Evolutionary conservation across 345 rosid species (phyloP), one percentile per base, ranked within the genome.

Genomic region (Rhizophora mangle): DNA sequence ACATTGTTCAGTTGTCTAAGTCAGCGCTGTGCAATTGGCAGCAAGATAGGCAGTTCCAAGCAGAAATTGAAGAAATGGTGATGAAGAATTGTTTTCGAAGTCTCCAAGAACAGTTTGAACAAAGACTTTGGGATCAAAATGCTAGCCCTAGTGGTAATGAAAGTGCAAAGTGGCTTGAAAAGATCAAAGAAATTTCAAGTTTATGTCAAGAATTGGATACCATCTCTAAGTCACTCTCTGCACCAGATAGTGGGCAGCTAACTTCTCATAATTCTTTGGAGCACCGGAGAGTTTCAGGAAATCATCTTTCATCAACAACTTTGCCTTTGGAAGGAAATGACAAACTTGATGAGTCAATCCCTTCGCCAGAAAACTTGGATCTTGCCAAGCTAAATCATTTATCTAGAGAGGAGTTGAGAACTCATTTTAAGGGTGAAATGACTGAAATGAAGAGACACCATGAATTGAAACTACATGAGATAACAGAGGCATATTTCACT

Each of bases 391-490:
- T 92, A 27, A 79, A 34, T 27, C 85, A 84, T 80, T 64, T 89
- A 75, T 1, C 69, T 22, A 73, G 6, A 8, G 94, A 85, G 6
- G 81, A 81, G 2, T 57, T 95, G 74, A 76, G 85, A 59, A 58
- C 0, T 31, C 79, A 85, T 85, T 82, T 83, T 64, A 90, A 86
- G 79, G 47, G 55, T 22, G 96, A 90, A 85, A 87, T 95, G 89
- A 82, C 69, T 62, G 82, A 86, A 83, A 87, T 92, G 96, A 95
- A 90, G 84, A 87, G 89, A 78, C 67, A 80, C 77, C 86, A 86
- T 72, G 98, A 92, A 65, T 82, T 79, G 43, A 37, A 72, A 63
- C 77, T 88, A 78, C 89, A 80, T 61, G 71, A 82, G 51, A 68
- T 81, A 75, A 95, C 96, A 30, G 99, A 95, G 69, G 74, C 83